Conservation (phyloP, 768 basidiomycete species). For the Phlegmacium glaucopus region DNA sequence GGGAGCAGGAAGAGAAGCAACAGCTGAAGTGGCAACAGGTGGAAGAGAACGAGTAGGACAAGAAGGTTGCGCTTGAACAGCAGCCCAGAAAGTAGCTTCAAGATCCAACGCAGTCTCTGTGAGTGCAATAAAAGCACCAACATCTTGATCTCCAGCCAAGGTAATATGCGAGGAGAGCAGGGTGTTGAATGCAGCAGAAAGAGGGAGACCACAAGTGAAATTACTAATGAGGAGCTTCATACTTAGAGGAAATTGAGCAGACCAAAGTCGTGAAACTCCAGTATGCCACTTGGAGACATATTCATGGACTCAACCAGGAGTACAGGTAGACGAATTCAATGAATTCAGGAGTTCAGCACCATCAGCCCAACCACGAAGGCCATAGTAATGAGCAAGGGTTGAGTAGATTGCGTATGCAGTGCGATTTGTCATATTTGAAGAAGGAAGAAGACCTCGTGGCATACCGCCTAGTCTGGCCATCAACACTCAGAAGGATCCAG, state of each 20-base stretch:
- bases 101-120: neutral
- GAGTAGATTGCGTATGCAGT: neutral
- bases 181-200: neutral
- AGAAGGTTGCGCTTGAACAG: neutral
- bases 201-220: neutral
- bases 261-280: neutral
- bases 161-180: neutral
- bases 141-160: neutral
- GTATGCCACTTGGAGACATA: neutral
- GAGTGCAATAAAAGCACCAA: neutral
- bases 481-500: neutral
- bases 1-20: neutral
- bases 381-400: neutral
- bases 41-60: neutral
- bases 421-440: neutral
- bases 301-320: neutral
- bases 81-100: neutral
- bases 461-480: neutral
- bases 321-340: too few species aligned
- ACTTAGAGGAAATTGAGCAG: constrained; percentile 1
- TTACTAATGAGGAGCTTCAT: constrained; percentile 3
- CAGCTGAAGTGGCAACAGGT: too few species aligned
- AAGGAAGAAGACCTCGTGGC: neutral
- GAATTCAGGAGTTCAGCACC: neutral
- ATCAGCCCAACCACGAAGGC: neutral